A percentile compares a stretch with the other conserved stretches of the same genome.
These are phyloP conservation scores for Mycena maculata DNA, from an alignment of 768 basidiomycete genomes.

Conservation along the genomic window DNA sequence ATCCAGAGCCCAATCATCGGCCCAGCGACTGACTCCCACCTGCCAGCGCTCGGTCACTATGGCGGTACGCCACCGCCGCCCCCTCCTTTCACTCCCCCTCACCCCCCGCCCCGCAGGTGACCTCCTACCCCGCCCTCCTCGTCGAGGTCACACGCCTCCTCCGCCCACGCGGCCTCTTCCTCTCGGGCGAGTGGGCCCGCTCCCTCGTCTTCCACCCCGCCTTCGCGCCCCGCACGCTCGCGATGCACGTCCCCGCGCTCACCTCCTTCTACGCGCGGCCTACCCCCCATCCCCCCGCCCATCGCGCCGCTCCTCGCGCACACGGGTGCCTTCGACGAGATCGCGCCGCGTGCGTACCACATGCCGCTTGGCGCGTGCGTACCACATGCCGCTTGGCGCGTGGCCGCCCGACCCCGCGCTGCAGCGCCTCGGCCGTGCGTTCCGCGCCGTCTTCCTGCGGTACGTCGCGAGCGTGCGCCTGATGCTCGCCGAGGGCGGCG, in stretches of 20 bases:
- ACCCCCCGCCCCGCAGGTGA: constrained; percentile 56
- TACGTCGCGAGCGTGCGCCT: constrained; percentile 63
- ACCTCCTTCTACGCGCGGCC: constrained; percentile 52
- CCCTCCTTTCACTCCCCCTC: neutral
- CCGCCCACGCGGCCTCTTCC: too few species aligned
- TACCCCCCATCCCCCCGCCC: constrained; percentile 50
- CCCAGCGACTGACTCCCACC: too few species aligned
- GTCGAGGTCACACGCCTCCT: constrained; percentile 69
- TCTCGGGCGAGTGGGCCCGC: constrained; percentile 71
- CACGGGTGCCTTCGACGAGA: too few species aligned
- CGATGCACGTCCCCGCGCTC: constrained; percentile 54
- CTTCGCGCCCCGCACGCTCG: constrained; percentile 38
- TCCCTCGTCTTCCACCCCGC: constrained; percentile 53
- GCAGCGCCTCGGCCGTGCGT: constrained; percentile 54
- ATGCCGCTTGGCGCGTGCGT: constrained; percentile 74
- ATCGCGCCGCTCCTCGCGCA: constrained; percentile 57
- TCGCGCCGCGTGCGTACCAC: constrained; percentile 46
- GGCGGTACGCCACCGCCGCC: constrained; percentile 74
- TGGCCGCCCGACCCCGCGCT: too few species aligned
- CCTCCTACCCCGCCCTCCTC: constrained; percentile 65
- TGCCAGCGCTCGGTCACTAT: constrained; percentile 66
- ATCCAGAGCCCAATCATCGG: constrained; percentile 97
- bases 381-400: too few species aligned
- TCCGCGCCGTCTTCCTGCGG: constrained; percentile 51
- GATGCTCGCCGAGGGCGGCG: constrained; percentile 56